Base-by-base conservation (phyloP, 371 early-diverging fungal genomes). In the Ordospora pajunii region DNA sequence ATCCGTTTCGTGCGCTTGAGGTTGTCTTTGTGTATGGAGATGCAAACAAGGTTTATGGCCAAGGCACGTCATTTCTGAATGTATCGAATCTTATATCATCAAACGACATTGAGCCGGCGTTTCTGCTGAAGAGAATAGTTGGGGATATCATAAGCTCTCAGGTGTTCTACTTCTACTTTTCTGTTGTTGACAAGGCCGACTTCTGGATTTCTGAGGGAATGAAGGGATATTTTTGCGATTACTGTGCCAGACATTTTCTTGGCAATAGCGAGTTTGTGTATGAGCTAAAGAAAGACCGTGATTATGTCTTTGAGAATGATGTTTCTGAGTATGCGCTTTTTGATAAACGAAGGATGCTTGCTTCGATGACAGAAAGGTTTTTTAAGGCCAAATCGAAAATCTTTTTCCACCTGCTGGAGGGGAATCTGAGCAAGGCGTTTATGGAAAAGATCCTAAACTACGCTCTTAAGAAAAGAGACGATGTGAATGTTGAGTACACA, bases 221-320 rank as follows among this genome's bases (percentile, higher is more conserved):
- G 12, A 40, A 42, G 10, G 83, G 81, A 64, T 82, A 86, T 65
- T 43, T 84, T 14, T 44, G 51, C 8, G 79, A 80, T 53, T 67
- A 76, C 62, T 67, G 73, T 50, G 23, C 76, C 7, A 76, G 77
- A 37, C 44, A 75, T 42, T 65, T 86, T 25, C 66, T 86, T 14
- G 86, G 86, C 45, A 78, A 73, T 17, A 86, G 83, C 52, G 83
- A 83, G 62, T 78, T 80, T 75, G 58, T 81, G 21, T 83, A 75
- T 72, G 64, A 53, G 17, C 63, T 77, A 6, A 73, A 81, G 40
- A 76, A 75, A 52, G 73, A 81, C 23, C 80, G 70, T 32, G 78
- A 84, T 12, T 84, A 70, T 70, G 68, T 86, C 6, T 48, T 77
- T 44, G 42, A 70, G 10, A 73, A 80, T 42, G 86, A 86, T 72